Evolutionary conservation across 202 grass and related monocot species (phyloP), one percentile per base, ranked within the genome.

Genomic region (Digitaria exilis): DNA sequence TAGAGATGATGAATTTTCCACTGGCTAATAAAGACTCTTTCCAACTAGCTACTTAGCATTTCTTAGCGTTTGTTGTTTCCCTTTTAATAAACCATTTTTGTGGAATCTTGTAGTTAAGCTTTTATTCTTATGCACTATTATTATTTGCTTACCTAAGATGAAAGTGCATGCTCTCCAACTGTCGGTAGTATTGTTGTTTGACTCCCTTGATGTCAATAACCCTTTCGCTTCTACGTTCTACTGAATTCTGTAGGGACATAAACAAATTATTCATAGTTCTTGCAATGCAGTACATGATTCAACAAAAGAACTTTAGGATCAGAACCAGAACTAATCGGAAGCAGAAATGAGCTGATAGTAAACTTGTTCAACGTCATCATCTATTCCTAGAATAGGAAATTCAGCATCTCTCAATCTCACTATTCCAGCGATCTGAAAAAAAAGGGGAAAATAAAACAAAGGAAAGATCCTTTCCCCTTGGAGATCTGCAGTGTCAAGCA

Each of bases 121-220:
- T 62, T 62, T 11, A 31, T 31, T 30, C 37, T 45, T 11, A 18
- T 9, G 0, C n/a, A n/a, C n/a, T n/a, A n/a, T n/a, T n/a, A n/a
- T n/a, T n/a, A n/a, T n/a, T n/a, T n/a, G n/a, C 32, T 30, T 69
- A 89, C 87, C 87, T 76, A 89, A 75, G 68, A 89, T 89, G 10
- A 70, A 89, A 29, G 9, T 62, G 82, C 87, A 89, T 5, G 87
- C 76, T 88, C 77, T 84, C 81, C 87, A 88, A 62, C 76, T 75
- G 49, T 64, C 76, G 2, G 49, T 69, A 2, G 67, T 80, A 31
- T 22, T n/a, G 69, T 19, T 76, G 24, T 43, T 75, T 84, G 1
- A 19, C 19, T 74, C 1, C 87, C 66, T 88, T 54, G 55, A 79
- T 76, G 61, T 80, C 76, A 60, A 62, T 54, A 62, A 49, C 19